Evolutionary conservation across 768 basidiomycete genomes (phyloP).

Genomic region (Heimioporus sp.): DNA sequence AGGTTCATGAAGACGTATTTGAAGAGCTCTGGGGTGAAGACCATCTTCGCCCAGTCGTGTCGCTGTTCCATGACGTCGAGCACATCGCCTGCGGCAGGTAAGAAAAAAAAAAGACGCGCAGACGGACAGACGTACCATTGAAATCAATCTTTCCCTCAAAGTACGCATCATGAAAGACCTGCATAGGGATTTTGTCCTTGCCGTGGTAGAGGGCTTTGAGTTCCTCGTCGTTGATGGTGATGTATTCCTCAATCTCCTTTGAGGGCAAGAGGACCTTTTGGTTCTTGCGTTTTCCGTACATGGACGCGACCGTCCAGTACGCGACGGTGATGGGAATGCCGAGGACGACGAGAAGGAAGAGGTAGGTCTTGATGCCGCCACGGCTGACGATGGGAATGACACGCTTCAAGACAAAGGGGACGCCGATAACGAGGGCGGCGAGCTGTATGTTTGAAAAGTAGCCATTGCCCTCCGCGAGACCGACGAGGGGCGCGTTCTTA

Average conservation of each 20-base stretch:
- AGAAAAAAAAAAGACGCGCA: neutral
- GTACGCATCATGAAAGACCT: conserved; percentile 95
- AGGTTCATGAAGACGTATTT: conserved; percentile 88
- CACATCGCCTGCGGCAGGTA: conserved; percentile 67
- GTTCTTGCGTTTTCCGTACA: conserved; percentile 76
- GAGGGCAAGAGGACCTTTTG: conserved; percentile 84
- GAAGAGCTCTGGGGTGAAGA: conserved; percentile 87
- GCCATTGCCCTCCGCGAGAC: conserved; percentile 84
- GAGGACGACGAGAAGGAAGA: conserved; percentile 72
- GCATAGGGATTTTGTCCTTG: conserved; percentile 95
- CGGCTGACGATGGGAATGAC: conserved; percentile 79
- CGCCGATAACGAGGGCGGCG: conserved; percentile 68
- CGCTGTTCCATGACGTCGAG: conserved; percentile 91
- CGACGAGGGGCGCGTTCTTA: conserved; percentile 80
- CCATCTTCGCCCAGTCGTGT: conserved; percentile 94
- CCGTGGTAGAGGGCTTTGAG: conserved; percentile 78
- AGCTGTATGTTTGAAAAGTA: conserved; percentile 82
- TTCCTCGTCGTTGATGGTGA: conserved; percentile 82
- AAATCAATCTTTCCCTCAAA: conserved; percentile 96
- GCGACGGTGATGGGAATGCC: conserved; percentile 75
- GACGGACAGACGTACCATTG: conserved; percentile 59
- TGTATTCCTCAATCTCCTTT: conserved; percentile 85
- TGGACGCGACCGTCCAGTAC: conserved; percentile 90
- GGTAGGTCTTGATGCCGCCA: conserved; percentile 83
- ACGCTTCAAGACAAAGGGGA: conserved; percentile 84